Evolutionary conservation across 2,329 filamentous ascomycete species (phyloP), one percentile per base, ranked within the genome.

Genomic region (Hymenoscyphus fraxineus): DNA sequence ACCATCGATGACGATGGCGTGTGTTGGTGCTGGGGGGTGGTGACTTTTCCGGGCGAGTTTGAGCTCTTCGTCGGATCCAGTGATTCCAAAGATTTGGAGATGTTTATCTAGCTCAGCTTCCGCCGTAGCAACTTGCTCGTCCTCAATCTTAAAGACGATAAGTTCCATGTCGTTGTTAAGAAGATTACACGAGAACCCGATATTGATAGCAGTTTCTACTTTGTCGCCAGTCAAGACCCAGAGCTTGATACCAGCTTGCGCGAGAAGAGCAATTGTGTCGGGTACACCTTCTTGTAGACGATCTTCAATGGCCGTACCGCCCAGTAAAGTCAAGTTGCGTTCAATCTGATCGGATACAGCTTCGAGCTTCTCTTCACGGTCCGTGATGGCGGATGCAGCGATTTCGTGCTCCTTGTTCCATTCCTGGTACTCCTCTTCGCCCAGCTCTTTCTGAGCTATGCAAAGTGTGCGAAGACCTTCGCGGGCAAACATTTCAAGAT

Each of bases 151-250:
- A 71, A 99, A 83, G 59, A 96, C 87, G 68, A 99, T 91, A 67
- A 99, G 81, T 71, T 99, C 95, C 95, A 99, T 97, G 70, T 97
- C 92, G 77, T 97, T 99, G 78, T 94, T 93, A 63, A 99, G 85
- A 39, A 99, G 83, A 72, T 99, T 99, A 81, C 96, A 99, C 12
- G 96, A 99, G 78, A 98, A 99, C 2, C 95, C 95, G 75, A 99
- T 99, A 79, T 99, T 99, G 86, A 99, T 99, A 64, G 96, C 95
- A 31, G 95, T 99, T 79, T 99, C 95, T 39, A 98, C 94, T 78
- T 98, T 99, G 82, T 99, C 95, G 68, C 96, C 95, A 16, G 95
- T 99, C 69, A 99, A 81, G 62, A 99, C 95, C 95, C 95, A 99
- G 7, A 99, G 85, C 78, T 99, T 99, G 78, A 99, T 97, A 76